Percentiles rank a stretch among this genome's conserved stretches.
Evolutionary conservation across 805 yeast species (phyloP).

Genomic region (Debaryomyces hansenii): DNA sequence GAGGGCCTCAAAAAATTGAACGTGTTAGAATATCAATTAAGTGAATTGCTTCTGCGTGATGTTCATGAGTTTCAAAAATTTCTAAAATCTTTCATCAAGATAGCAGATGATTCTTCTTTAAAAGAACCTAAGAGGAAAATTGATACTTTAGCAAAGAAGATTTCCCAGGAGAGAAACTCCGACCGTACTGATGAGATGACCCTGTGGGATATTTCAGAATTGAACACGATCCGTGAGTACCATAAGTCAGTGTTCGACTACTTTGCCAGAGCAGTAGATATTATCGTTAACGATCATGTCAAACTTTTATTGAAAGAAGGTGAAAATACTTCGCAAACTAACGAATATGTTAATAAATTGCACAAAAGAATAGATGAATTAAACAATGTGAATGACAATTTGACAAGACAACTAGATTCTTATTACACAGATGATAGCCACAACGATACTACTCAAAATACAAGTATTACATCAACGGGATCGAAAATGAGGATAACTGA

Average conservation of each 20-base stretch:
- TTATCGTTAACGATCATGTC: conserved; percentile 58
- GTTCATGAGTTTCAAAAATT: conserved; percentile 49
- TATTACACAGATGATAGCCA: conserved; percentile 3
- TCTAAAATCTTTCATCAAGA: conserved; percentile 50
- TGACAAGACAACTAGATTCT: conserved; percentile 14
- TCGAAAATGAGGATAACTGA: conserved; percentile 57
- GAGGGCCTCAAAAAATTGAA: conserved; percentile 15
- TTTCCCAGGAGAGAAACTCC: neutral
- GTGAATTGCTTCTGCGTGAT: conserved; percentile 41
- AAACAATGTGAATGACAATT: conserved; percentile 19
- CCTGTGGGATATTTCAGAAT: conserved; percentile 17
- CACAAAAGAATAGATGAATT: conserved; percentile 28
- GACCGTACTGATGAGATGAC: conserved; percentile 12
- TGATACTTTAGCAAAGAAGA: conserved; percentile 13
- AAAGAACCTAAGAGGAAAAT: conserved; percentile 58
- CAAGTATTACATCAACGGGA: conserved; percentile 25
- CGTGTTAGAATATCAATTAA: conserved; percentile 42
- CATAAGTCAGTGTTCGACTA: conserved; percentile 52
- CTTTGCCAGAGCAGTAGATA: conserved; percentile 59
- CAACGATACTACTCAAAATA: neutral
- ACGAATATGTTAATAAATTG: conserved; percentile 22
- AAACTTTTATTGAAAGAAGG: conserved; percentile 36
- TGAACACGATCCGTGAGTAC: conserved; percentile 26
- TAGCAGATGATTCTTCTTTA: conserved; percentile 59
- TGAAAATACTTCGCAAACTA: conserved; percentile 17